A percentile compares a stretch with the other conserved stretches of the same genome.
Conservation (phyloP, 2,329 filamentous ascomycete genomes). For the Trichophyton verrucosum region DNA sequence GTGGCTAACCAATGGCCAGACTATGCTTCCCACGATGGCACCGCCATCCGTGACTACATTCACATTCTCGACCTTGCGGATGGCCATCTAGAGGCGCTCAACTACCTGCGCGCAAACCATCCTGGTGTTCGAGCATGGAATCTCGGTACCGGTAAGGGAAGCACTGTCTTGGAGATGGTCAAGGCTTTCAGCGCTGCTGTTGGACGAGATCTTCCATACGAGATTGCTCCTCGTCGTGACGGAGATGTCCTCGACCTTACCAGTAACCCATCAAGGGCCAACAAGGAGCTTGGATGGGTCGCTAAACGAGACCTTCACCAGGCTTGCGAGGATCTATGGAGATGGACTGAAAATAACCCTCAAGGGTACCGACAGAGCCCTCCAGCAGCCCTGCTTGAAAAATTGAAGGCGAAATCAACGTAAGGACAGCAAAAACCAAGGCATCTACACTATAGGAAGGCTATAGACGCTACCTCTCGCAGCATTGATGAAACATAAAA, state of each 20-base stretch:
- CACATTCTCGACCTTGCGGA: conserved; percentile 82
- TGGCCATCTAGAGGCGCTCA: conserved; percentile 78
- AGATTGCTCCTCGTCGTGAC: conserved; percentile 67
- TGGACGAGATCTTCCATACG: conserved; percentile 72
- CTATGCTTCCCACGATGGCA: conserved; percentile 81
- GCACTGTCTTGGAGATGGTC: conserved; percentile 95
- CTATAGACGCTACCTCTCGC: too few relatives aligned
- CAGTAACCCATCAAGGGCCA: conserved; percentile 76
- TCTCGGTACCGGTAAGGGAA: conserved; percentile 83
- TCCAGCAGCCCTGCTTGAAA: conserved; percentile 64
- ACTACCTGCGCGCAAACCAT: conserved; percentile 70
- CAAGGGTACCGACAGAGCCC: conserved; percentile 86
- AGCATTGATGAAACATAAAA: not conserved
- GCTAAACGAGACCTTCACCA: conserved; percentile 82
- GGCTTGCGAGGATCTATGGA: conserved; percentile 88
- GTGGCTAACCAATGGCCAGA: conserved; percentile 42
- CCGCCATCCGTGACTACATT: conserved; percentile 95
- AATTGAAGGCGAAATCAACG: conserved; percentile 7
- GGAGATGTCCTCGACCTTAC: conserved; percentile 94
- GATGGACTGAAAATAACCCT: conserved; percentile 94
- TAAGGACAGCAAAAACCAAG: not conserved
- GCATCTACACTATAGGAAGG: not conserved
- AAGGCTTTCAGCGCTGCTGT: conserved; percentile 83
- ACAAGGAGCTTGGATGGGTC: conserved; percentile 84
- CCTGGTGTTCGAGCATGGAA: conserved; percentile 96